Percentiles rank a stretch among this genome's conserved stretches.
These are phyloP conservation scores for Gnetum montanum DNA, from an alignment of 75 land plant genomes.

Conservation along the genomic window DNA sequence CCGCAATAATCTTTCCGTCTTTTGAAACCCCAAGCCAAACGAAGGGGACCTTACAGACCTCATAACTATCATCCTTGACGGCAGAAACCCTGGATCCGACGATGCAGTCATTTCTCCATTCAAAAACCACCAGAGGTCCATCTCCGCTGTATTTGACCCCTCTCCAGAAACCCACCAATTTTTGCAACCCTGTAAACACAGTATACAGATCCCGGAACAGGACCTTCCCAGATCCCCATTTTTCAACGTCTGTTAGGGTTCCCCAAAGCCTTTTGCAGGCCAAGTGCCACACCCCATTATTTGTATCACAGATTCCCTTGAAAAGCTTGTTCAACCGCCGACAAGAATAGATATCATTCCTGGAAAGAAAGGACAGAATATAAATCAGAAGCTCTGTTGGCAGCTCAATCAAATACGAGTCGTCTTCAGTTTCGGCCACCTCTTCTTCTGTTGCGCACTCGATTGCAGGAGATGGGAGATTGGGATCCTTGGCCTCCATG, in stretches of 20 bases:
- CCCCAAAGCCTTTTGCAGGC: slow-evolving; percentile 79
- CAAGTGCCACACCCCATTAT: slow-evolving; percentile 50
- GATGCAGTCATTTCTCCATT: slow-evolving; percentile 52
- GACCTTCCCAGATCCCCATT: slow-evolving; percentile 48
- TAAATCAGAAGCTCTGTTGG: too few species aligned
- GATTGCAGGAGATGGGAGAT: too few species aligned
- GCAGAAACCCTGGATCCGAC: slow-evolving; percentile 54
- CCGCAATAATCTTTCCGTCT: slow-evolving; percentile 27
- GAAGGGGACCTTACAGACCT: slow-evolving; percentile 59
- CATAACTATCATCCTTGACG: slow-evolving; percentile 18
- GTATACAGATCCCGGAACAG: slow-evolving; percentile 35
- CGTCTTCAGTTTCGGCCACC: too few species aligned
- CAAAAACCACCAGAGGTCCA: slow-evolving; percentile 53
- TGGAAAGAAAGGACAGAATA: slow-evolving; percentile 77
- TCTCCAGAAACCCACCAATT: slow-evolving; percentile 90
- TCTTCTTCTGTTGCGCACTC: too few species aligned
- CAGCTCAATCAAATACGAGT: too few species aligned
- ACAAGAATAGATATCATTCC: slow-evolving; percentile 50
- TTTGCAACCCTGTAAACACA: slow-evolving; percentile 43
- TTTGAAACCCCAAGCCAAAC: slow-evolving; percentile 44
- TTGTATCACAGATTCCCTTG: slow-evolving; percentile 33
- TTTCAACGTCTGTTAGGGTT: slow-evolving; percentile 22
- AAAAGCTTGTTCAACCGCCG: slow-evolving; percentile 44
- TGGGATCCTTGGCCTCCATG: too few species aligned
- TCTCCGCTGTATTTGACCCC: slow-evolving; percentile 29